phyloP scores from a whole-genome alignment of 1,284 basidiomycete species.

The Pseudozyma sp. region DNA sequence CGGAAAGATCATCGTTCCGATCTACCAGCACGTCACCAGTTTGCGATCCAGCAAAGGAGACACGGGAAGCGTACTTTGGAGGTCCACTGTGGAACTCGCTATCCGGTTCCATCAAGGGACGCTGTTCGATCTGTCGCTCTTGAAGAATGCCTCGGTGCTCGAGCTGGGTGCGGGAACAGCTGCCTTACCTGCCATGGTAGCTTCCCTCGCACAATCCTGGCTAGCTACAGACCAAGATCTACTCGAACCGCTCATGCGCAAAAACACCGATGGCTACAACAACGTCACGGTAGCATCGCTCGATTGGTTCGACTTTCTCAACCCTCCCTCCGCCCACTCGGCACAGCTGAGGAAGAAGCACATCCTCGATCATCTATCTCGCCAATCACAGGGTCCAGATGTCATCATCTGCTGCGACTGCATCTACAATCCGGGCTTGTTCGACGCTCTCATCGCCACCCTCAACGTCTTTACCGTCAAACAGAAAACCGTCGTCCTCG shows the following conservation, averaged over 20 bases:
- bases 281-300: conserved; percentile 14
- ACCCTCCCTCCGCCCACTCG: conserved; percentile 21
- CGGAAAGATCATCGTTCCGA: conserved; percentile 20
- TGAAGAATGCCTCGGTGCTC: conserved; percentile 37
- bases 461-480: conserved; percentile 49
- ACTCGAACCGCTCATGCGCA: conserved; percentile 51
- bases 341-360: conserved; percentile 19
- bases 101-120: conserved; percentile 21
- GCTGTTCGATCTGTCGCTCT: conserved; percentile 19
- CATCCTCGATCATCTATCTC: conserved; percentile 25
- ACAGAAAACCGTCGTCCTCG: conserved; percentile 44
- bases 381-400: conserved; percentile 18
- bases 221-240: conserved; percentile 59
- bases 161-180: conserved; percentile 66
- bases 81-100: conserved; percentile 55
- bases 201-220: conserved; percentile 42
- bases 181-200: conserved; percentile 50
- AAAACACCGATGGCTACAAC: conserved; percentile 29
- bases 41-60: conserved; percentile 56
- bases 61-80: conserved; percentile 64
- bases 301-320: conserved; percentile 53
- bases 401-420: conserved; percentile 59
- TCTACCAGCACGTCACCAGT: conserved; percentile 55
- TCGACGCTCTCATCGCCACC: conserved; percentile 55
- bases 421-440: conserved; percentile 63